These are phyloP conservation scores for Penicillium lividum DNA, from an alignment of 495 filamentous ascomycete species.

Conservation along the genomic window DNA sequence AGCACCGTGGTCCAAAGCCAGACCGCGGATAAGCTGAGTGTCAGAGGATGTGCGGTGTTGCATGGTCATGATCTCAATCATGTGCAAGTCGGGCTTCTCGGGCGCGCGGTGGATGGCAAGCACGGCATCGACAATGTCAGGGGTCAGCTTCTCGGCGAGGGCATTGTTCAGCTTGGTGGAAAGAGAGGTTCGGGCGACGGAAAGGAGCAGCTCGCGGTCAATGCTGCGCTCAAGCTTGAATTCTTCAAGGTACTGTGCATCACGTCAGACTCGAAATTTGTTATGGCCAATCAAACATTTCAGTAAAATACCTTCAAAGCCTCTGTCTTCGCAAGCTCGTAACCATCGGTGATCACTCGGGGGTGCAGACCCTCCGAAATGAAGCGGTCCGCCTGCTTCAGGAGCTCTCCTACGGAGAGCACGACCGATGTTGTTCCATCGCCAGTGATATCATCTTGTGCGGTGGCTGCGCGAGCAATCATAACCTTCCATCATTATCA, in stretches of 20 bases:
- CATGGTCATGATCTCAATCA: conserved; percentile 99
- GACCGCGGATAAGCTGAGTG: conserved; percentile 89
- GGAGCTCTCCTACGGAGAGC: conserved; percentile 88
- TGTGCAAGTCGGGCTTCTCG: conserved; percentile 94
- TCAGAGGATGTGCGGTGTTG: conserved; percentile 95
- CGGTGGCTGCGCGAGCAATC: conserved; percentile 97
- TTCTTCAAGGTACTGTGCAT: conserved; percentile 77
- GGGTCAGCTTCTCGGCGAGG: conserved; percentile 87
- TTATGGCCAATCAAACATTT: neutral
- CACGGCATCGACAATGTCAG: conserved; percentile 93
- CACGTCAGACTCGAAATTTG: conserved; percentile 17
- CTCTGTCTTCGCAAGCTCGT: conserved; percentile 94
- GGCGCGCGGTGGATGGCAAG: conserved; percentile 88
- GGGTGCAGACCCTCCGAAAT: conserved; percentile 95
- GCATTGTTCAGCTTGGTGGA: conserved; percentile 89
- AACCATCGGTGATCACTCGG: conserved; percentile 94
- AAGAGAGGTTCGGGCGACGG: conserved; percentile 90
- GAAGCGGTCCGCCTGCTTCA: conserved; percentile 96
- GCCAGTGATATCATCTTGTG: conserved; percentile 97
- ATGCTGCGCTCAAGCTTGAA: conserved; percentile 88
- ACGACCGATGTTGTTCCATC: conserved; percentile 98
- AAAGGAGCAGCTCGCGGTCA: conserved; percentile 90
- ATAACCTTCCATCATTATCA: conserved; percentile 65
- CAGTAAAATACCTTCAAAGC: conserved; percentile 66
- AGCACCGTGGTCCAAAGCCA: conserved; percentile 93